Percentiles rank a stretch among this genome's conserved stretches.
Evolutionary conservation across 129 eudicot species (phyloP).

Genomic region (Ambrosia trifida): DNA sequence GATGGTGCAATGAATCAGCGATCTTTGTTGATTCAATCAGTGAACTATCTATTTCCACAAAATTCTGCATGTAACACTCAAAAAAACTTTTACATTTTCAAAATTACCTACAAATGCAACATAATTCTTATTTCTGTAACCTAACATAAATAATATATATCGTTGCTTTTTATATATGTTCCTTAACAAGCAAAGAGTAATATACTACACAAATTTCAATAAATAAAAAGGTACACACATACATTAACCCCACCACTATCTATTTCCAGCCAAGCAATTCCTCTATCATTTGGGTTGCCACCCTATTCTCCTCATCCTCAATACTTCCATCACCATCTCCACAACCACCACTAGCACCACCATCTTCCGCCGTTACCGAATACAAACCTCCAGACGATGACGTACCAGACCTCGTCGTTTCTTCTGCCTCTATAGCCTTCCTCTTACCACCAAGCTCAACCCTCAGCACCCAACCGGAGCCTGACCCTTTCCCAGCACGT

Average conservation of each 20-base stretch:
- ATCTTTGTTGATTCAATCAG: too few relatives aligned
- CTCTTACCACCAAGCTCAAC: conserved; percentile 36
- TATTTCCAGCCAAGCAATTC: conserved; percentile 42
- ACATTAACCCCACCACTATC: background rate
- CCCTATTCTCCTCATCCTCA: conserved; percentile 39
- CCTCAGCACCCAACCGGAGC: conserved; percentile 40
- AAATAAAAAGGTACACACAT: too few relatives aligned
- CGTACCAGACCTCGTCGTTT: background rate
- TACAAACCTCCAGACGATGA: conserved; percentile 8
- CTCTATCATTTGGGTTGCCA: conserved; percentile 45
- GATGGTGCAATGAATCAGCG: too few relatives aligned
- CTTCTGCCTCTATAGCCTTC: background rate
- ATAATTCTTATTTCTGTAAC: too few relatives aligned
- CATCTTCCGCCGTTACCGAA: conserved; percentile 10
- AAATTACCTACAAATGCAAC: too few relatives aligned
- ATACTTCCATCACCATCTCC: conserved; percentile 21
- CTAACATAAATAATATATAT: too few relatives aligned
- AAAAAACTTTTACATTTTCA: too few relatives aligned
- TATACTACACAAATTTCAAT: too few relatives aligned
- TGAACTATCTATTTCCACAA: too few relatives aligned
- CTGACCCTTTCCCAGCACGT: conserved; percentile 36
- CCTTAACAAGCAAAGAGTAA: too few relatives aligned
- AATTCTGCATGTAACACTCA: too few relatives aligned
- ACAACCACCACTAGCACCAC: background rate
- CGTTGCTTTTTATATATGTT: too few relatives aligned